phyloP scores from a whole-genome alignment of 2,329 filamentous ascomycete species.

The Colletotrichum filicis region DNA sequence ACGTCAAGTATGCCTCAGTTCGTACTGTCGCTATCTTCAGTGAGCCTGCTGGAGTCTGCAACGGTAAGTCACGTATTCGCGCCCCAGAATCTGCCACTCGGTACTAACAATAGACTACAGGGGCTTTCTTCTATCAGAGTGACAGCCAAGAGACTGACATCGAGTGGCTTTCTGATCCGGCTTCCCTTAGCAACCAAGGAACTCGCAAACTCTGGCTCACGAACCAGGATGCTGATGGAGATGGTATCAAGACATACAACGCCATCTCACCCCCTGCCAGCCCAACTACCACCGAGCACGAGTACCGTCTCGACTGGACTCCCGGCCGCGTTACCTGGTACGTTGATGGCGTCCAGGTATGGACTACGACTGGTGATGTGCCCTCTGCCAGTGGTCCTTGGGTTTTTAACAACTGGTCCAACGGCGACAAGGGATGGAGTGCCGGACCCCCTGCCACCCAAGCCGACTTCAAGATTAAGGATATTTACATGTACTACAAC shows the following conservation, averaged over 20 bases:
- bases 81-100: not conserved
- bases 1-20: slow-evolving; percentile 45
- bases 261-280: slow-evolving; percentile 36
- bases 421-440: slow-evolving; percentile 44
- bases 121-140: slow-evolving; percentile 44
- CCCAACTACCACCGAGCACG: slow-evolving; percentile 42
- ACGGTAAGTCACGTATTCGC: slow-evolving; percentile 36
- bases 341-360: slow-evolving; percentile 41
- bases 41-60: slow-evolving; percentile 44
- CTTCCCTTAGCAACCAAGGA: slow-evolving; percentile 41
- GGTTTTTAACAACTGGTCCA: slow-evolving; percentile 47
- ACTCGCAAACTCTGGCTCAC: slow-evolving; percentile 43
- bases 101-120: slow-evolving; percentile 26
- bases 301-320: slow-evolving; percentile 46
- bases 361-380: slow-evolving; percentile 41
- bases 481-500: slow-evolving; percentile 43
- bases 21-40: slow-evolving; percentile 43
- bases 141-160: slow-evolving; percentile 45
- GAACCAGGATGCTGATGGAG: slow-evolving; percentile 42
- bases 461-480: slow-evolving; percentile 41
- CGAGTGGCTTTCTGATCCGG: slow-evolving; percentile 45
- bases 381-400: slow-evolving; percentile 40
- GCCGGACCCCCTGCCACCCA: slow-evolving; percentile 41
- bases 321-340: slow-evolving; percentile 39
- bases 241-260: slow-evolving; percentile 36